Base-by-base conservation (phyloP, 1,139 yeast genomes). In the Suhomyces bolitotheri region DNA sequence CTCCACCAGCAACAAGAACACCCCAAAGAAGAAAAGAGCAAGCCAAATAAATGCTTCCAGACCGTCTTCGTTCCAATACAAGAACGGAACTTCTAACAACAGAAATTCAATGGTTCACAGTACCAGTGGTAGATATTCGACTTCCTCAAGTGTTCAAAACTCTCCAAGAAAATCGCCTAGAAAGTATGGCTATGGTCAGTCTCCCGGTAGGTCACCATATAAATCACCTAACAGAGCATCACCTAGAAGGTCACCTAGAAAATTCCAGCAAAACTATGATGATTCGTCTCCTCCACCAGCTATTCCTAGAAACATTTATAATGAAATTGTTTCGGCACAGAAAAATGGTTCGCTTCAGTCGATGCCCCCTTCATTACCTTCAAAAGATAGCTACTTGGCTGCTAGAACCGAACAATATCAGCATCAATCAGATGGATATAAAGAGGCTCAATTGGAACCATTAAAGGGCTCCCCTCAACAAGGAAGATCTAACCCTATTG, bases 261-360 rank as follows among this genome's bases (percentile, higher is more conserved):
- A 43, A 28, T 38, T 29, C 29, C 40, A 30, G 13, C 28, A 71
- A 72, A 71, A 32, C 49, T 47, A 46, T 27, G 41, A 46, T 14
- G 49, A 45, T 7, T 45, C 58, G 11, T 47, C 52, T 15, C 46
- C 47, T 22, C 57, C 49, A 6, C 66, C 69, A 12, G 67, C 69
- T 4, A 56, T 67, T 23, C 76, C 76, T 6, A 59, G 74, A 46
- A 71, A 71, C 39, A 65, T 71, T 30, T 72, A 71, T 47, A 64
- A 71, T 46, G 77, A 72, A 43, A 67, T 72, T 38, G 64, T 71
- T 25, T 56, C 60, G 13, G 73, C 73, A 20, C 73, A 66, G 46
- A 57, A 56, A 33, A 50, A 45, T 34, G 58, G 44, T 2, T 51
- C 64, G 1, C 38, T 49, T 15, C 59, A 54, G 16, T 53, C 64